Evolutionary conservation across 768 basidiomycete species (phyloP).

Genomic region (Calocera cornea): DNA sequence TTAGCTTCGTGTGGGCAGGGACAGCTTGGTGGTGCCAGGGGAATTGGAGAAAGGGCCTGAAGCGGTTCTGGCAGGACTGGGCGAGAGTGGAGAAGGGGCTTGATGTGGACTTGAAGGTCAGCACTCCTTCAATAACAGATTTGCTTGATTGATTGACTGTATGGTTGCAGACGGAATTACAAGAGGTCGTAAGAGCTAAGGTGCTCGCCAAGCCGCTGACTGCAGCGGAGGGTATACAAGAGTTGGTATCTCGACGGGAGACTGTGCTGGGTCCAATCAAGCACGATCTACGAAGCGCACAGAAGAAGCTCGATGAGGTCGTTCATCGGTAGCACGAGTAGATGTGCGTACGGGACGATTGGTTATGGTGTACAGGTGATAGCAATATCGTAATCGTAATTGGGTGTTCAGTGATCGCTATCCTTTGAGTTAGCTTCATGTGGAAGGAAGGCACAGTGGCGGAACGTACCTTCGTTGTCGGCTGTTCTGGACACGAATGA

Average conservation of each 20-base stretch:
- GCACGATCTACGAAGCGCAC: not conserved
- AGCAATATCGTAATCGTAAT: not conserved
- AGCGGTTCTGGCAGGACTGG: conserved; percentile 23
- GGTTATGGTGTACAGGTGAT: not conserved
- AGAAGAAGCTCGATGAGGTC: conserved; percentile 3
- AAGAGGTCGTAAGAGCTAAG: conserved; percentile 8
- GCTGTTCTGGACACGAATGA: conserved; percentile 84
- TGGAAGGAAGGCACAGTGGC: not conserved
- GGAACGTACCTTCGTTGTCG: conserved; percentile 33
- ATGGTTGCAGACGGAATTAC: conserved; percentile 7
- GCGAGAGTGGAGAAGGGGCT: conserved; percentile 18
- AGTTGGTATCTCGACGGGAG: conserved; percentile 14
- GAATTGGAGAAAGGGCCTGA: conserved; percentile 18
- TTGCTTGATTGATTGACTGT: not conserved
- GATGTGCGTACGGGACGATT: no score
- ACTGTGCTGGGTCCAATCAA: conserved; percentile 13
- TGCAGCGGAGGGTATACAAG: conserved; percentile 17
- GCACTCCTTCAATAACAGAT: not conserved
- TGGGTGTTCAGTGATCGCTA: not conserved
- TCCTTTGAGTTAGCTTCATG: no score
- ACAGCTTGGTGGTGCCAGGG: conserved; percentile 18
- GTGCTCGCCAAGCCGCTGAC: conserved; percentile 16
- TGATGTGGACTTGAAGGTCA: conserved; percentile 20
- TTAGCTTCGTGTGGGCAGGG: conserved; percentile 15
- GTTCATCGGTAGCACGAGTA: not conserved